phyloP scores from a whole-genome alignment of 306 rosid species.

The Hylodesmum podocarpum region DNA sequence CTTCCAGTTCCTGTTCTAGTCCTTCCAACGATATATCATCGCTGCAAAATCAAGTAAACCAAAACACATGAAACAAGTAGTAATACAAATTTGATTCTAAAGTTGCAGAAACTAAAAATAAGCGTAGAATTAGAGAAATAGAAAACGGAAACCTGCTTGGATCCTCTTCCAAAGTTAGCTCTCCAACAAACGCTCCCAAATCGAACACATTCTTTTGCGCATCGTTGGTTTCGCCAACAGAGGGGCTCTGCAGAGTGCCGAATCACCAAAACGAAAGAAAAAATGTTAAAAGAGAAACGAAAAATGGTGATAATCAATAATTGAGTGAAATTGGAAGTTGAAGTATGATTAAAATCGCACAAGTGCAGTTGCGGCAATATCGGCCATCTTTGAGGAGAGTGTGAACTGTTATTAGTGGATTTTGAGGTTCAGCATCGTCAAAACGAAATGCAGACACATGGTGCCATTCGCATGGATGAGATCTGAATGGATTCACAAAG shows the following conservation, averaged over 20 bases:
- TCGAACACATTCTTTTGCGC: constrained; percentile 53
- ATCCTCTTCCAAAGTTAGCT: constrained; percentile 77
- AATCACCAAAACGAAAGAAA: neutral
- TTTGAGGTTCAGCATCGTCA: constrained; percentile 10
- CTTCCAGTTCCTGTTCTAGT: constrained; percentile 87
- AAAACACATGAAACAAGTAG: constrained; percentile 8
- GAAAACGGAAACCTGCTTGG: constrained; percentile 50
- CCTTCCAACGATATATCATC: constrained; percentile 90
- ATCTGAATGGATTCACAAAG: neutral
- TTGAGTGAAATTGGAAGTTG: neutral
- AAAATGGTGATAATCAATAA: neutral
- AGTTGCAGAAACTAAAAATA: neutral
- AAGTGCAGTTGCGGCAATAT: constrained; percentile 33
- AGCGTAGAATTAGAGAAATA: neutral
- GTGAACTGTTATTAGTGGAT: neutral
- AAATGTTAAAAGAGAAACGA: neutral
- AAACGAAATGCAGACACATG: neutral
- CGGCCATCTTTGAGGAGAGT: constrained; percentile 32
- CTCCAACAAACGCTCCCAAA: constrained; percentile 86
- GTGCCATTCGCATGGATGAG: neutral
- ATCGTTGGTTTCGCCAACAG: constrained; percentile 37
- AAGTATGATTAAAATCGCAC: constrained; percentile 19
- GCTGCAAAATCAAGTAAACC: constrained; percentile 41
- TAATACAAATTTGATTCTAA: neutral
- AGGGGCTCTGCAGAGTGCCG: constrained; percentile 44